These are phyloP conservation scores for Blastocystis sp. DNA, from an alignment of 352 stramenopile species.

Conservation along the genomic window DNA sequence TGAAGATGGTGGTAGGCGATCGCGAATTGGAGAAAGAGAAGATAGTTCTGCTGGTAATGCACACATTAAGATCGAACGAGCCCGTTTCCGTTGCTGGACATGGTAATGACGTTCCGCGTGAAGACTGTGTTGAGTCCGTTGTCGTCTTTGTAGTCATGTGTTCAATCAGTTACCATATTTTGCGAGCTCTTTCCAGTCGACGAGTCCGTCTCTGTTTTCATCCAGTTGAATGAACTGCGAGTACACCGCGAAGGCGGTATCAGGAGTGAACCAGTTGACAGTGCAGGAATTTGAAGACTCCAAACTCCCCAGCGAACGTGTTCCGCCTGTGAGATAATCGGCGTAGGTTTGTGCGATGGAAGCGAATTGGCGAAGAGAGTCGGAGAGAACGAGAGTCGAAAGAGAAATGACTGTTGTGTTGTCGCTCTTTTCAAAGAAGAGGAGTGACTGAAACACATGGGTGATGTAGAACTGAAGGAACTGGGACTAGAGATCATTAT, in stretches of 20 bases:
- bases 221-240: constrained; percentile 27
- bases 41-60: neutral
- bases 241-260: constrained; percentile 23
- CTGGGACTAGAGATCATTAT: neutral
- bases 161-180: neutral
- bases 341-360: neutral
- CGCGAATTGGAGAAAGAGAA: neutral
- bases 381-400: neutral
- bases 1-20: neutral
- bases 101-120: neutral
- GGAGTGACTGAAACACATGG: neutral
- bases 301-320: neutral
- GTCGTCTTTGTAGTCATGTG: neutral
- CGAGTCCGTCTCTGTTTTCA: neutral
- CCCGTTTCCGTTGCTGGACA: neutral
- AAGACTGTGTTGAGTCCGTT: neutral
- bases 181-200: neutral
- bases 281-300: neutral
- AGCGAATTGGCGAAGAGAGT: neutral
- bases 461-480: constrained; percentile 35
- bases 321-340: neutral
- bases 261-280: constrained; percentile 28
- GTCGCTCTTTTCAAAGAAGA: neutral
- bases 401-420: neutral
- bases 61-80: neutral